phyloP scores from a whole-genome alignment of 768 basidiomycete species.

The Candolleomyces efflorescens region DNA sequence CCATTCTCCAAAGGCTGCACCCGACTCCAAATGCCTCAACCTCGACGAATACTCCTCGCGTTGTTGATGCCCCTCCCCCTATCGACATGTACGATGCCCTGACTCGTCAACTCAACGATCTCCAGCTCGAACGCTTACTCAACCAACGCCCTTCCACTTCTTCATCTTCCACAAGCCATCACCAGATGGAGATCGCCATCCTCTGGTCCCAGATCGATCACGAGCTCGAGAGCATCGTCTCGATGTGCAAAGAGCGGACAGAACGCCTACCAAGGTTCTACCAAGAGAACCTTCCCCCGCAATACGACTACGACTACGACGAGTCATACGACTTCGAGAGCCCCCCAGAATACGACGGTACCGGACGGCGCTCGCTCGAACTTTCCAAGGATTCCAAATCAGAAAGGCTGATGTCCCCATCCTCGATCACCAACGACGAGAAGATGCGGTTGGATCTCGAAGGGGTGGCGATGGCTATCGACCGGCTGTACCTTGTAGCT shows the following conservation, averaged over 20 bases:
- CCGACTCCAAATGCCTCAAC: slow-evolving; percentile 5
- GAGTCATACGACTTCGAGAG: slow-evolving; percentile 26
- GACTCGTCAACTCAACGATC: slow-evolving; percentile 61
- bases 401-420: slow-evolving; percentile 17
- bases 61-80: slow-evolving; percentile 21
- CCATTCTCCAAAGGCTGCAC: slow-evolving; percentile 25
- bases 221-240: slow-evolving; percentile 64
- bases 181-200: slow-evolving; percentile 58
- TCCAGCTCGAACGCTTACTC: slow-evolving; percentile 52
- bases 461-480: slow-evolving; percentile 81
- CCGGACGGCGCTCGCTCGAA: slow-evolving; percentile 32
- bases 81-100: slow-evolving; percentile 55
- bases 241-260: slow-evolving; percentile 61
- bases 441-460: slow-evolving; percentile 88
- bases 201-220: slow-evolving; percentile 75
- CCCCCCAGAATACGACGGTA: slow-evolving; percentile 55
- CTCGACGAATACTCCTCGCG: slow-evolving; percentile 7
- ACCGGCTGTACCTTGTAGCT: slow-evolving; percentile 77
- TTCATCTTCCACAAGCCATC: background rate
- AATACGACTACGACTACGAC: slow-evolving; percentile 57
- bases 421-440: slow-evolving; percentile 44
- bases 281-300: slow-evolving; percentile 40
- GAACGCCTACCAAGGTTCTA: slow-evolving; percentile 27
- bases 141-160: slow-evolving; percentile 32
- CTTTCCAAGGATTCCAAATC: slow-evolving; percentile 26